Evolutionary conservation across 352 stramenopile genomes (phyloP).

Genomic region (Phytopythium helicoides): DNA sequence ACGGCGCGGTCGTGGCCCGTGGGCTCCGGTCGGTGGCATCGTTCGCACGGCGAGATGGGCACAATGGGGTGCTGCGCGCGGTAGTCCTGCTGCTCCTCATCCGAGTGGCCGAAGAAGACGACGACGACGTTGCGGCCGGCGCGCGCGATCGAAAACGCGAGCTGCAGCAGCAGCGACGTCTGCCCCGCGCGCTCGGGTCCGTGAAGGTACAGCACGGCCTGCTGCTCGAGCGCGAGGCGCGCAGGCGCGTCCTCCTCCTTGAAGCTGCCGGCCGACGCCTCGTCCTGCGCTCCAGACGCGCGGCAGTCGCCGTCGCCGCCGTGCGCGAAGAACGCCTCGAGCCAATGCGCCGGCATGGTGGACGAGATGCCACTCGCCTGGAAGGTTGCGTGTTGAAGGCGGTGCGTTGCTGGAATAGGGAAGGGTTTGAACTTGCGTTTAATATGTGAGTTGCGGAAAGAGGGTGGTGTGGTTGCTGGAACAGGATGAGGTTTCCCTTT

Average conservation of each 20-base stretch:
- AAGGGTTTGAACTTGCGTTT: not conserved
- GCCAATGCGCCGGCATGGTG: conserved; percentile 15
- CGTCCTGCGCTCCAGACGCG: conserved; percentile 4
- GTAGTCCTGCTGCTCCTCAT: conserved; percentile 14
- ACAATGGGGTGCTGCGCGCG: conserved; percentile 24
- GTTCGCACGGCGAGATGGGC: conserved; percentile 35
- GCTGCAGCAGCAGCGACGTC: conserved; percentile 66
- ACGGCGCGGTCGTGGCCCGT: conserved; percentile 43
- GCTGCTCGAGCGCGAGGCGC: conserved; percentile 2
- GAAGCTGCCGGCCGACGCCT: conserved; percentile 7
- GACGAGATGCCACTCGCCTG: not conserved
- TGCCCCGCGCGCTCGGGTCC: conserved; percentile 35
- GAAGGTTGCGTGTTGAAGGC: not conserved
- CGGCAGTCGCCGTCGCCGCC: conserved; percentile 23
- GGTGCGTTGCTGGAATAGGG: not conserved
- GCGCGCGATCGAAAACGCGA: conserved; percentile 53
- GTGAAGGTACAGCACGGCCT: conserved; percentile 43
- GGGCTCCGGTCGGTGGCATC: conserved; percentile 38
- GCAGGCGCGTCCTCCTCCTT: not conserved
- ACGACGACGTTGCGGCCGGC: conserved; percentile 44
- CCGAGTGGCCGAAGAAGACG: conserved; percentile 33
- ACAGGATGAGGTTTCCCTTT: not conserved
- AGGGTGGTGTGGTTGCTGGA: not conserved
- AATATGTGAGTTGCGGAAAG: not conserved
- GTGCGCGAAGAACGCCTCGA: conserved; percentile 73